Base-by-base conservation (phyloP, 495 filamentous ascomycete species). In the Lophiostoma macrostomum region DNA sequence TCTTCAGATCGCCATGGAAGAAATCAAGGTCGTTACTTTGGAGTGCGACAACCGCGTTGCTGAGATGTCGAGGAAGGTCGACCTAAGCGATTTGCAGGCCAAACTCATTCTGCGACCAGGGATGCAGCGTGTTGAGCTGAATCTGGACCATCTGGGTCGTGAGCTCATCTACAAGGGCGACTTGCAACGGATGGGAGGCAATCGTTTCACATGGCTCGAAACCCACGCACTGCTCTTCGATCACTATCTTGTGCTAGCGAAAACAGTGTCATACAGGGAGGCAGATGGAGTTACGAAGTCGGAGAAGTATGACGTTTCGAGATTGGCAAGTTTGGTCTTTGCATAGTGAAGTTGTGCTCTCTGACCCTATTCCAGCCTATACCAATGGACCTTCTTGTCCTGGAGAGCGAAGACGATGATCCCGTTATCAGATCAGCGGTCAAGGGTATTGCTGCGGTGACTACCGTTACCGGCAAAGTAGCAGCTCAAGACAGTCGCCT, bases 41-140 rank as follows among this genome's bases (percentile, higher is more conserved):
- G 94, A 97, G 61, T 99, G 93, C 66, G 90, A 99, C 63, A 81
- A 83, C 23, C 87, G 89, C 58, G 93, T 99, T n/a, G 91, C 84
- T 25, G 93, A 99, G 69, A 90, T 89, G 82, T 76, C 80, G 48
- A 91, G 90, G 71, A 91, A 90, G 69, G 88, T 95, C n/a, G 84
- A 86, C 48, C 73, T 99, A 63, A 80, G 83, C 32, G 91, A 97
- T 71, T 75, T 99, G n/a, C 74, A 83, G 14, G 69, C 77, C 24
- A 94, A 91, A 66, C 74, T 99, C 38, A 84, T 89, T 37, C 73
- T 96, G 39, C 76, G 93, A 18, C 88, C 87, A 4, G 86, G 85
- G 23, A 95, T 95, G 86, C 83, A 90, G 53, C 78, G 82, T 24
- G 87, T 95, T n/a, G 80, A 88, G 57, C 76, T 99, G 16, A 93